phyloP scores from a whole-genome alignment of 805 yeast genomes.

The Wickerhamomyces silvicola region DNA sequence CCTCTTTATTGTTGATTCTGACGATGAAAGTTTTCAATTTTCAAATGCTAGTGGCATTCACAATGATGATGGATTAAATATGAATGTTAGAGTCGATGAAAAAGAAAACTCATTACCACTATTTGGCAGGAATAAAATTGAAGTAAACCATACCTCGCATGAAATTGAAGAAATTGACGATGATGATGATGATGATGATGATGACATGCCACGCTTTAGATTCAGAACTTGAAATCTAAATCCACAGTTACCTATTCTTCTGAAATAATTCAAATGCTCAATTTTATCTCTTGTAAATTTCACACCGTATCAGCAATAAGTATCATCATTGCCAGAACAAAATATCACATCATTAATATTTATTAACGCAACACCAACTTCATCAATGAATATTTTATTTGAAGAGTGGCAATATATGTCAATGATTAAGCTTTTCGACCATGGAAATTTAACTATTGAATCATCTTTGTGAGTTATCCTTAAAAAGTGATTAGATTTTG shows the following conservation, averaged over 20 bases:
- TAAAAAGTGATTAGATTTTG: slow-evolving; percentile 5
- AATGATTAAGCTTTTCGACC: slow-evolving; percentile 12
- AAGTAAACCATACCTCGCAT: too few species aligned
- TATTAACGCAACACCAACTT: slow-evolving; percentile 13
- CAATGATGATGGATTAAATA: slow-evolving; percentile 16
- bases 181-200: slow-evolving; percentile 24
- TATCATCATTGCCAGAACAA: slow-evolving; percentile 60
- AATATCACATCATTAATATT: slow-evolving; percentile 56
- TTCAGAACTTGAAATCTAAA: slow-evolving; percentile 20
- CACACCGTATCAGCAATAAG: slow-evolving; percentile 35
- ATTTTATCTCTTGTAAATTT: slow-evolving; percentile 13
- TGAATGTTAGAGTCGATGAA: slow-evolving; percentile 11
- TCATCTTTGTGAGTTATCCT: slow-evolving; percentile 21
- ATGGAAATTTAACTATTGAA: slow-evolving; percentile 22
- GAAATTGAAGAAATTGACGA: slow-evolving; percentile 8
- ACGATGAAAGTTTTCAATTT: slow-evolving; percentile 14
- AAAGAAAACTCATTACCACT: too few species aligned
- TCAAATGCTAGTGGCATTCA: slow-evolving; percentile 9
- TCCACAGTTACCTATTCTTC: slow-evolving; percentile 24
- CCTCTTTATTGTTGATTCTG: slow-evolving; percentile 13
- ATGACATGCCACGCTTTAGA: slow-evolving; percentile 30
- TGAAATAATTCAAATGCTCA: slow-evolving; percentile 23
- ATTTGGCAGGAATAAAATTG: too few species aligned
- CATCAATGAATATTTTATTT: slow-evolving; percentile 20
- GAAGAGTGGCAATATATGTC: slow-evolving; percentile 14